Evolutionary conservation across 352 stramenopile genomes (phyloP), one percentile per base, ranked within the genome.

Genomic region (Globisporangium splendens): DNA sequence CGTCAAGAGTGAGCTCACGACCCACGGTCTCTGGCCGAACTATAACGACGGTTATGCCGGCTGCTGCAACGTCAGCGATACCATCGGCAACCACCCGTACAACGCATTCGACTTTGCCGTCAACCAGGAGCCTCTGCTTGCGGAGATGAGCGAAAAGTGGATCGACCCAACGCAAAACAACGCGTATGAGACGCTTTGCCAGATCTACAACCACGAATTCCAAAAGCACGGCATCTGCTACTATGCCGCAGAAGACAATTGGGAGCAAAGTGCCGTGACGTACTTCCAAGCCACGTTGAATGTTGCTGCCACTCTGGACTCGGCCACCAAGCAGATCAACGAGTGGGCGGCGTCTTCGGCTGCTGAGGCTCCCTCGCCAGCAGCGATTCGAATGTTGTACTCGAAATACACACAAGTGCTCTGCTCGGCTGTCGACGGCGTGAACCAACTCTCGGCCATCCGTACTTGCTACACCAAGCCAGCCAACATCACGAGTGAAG

Each of bases 201-300:
- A 91, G 66, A 83, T 86, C 59, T 91, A 88, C 75, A 75, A 91
- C 72, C 80, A 91, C 68, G 78, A 88, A 65, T 88, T 91, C 74
- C 80, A 91, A 66, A 91, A 91, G 68, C 80, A 91, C 65, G 80
- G 80, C 13, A 59, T 88, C 21, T 87, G 79, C 66, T 87, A 79
- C 59, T 74, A 72, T 31, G 79, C 78, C 0, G 66, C 72, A 20
- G 77, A 59, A 1, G 67, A 68, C 11, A 66, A 91, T 61, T 75
- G 72, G 15, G 73, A 85, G 56, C 61, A 70, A 31, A 69, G 70
- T 2, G 73, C 81, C 6, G 72, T 83, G 22, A 77, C 73, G 50
- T 91, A 91, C 75, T 89, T 91, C 54, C 5, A 67, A 50, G 71
- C 75, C 7, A 79, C 75, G 8, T 54, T 91, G 24, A 79, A 76